These are phyloP conservation scores for Aureobasidium leucospermi DNA, from an alignment of 2,329 filamentous ascomycete species.

Conservation along the genomic window DNA sequence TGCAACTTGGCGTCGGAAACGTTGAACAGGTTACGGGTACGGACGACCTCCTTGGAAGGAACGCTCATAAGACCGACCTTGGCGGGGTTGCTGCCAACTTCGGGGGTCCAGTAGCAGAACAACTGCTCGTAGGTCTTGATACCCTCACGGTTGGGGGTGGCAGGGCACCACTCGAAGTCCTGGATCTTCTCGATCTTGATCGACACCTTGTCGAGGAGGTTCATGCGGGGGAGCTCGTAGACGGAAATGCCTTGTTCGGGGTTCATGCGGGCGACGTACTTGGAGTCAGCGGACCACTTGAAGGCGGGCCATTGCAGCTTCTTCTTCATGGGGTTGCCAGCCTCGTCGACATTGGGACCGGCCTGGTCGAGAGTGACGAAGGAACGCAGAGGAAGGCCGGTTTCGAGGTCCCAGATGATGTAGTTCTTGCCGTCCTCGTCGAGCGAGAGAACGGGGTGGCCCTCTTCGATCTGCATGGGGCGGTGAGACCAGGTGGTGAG, in stretches of 20 bases:
- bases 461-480: slow-evolving; percentile 86
- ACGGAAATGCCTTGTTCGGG: slow-evolving; percentile 84
- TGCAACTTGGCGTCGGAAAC: slow-evolving; percentile 96
- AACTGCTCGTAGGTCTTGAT: slow-evolving; percentile 92
- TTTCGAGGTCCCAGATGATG: slow-evolving; percentile 94
- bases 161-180: slow-evolving; percentile 97
- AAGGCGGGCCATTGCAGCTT: slow-evolving; percentile 98
- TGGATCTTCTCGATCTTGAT: slow-evolving; percentile 95
- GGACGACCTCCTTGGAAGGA: slow-evolving; percentile 87
- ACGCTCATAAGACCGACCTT: slow-evolving; percentile 96
- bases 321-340: slow-evolving; percentile 66
- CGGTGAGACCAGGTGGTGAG: slow-evolving; percentile 94
- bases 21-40: slow-evolving; percentile 95
- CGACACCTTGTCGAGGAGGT: slow-evolving; percentile 78
- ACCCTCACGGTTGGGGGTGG: slow-evolving; percentile 71
- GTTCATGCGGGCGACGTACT: slow-evolving; percentile 88
- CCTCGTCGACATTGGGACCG: slow-evolving; percentile 51
- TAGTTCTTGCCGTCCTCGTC: slow-evolving; percentile 99
- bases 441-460: slow-evolving; percentile 63
- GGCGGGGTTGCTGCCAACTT: slow-evolving; percentile 94
- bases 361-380: slow-evolving; percentile 85
- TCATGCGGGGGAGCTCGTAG: slow-evolving; percentile 85
- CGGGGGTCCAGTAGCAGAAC: slow-evolving; percentile 97
- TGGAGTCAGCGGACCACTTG: slow-evolving; percentile 98
- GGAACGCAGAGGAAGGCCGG: slow-evolving; percentile 80